Percentiles rank a stretch among this genome's conserved stretches.
phyloP scores from a whole-genome alignment of 2,329 filamentous ascomycete species.

The Pyrenophora seminiperda region DNA sequence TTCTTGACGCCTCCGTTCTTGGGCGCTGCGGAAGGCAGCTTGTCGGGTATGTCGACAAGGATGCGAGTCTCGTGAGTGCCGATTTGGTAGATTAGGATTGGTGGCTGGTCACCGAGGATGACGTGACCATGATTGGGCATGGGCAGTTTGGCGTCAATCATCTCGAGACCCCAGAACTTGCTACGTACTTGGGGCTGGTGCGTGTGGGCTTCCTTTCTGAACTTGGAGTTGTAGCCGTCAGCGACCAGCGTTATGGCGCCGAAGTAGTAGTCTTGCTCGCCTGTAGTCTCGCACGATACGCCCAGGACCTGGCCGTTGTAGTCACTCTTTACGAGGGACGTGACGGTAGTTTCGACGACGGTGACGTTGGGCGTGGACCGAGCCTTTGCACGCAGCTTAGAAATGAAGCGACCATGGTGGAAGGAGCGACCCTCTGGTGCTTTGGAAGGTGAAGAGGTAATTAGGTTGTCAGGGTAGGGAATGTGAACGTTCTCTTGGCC shows the following conservation, averaged over 20 bases:
- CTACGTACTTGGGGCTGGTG: slow-evolving; percentile 73
- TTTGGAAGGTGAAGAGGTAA: slow-evolving; percentile 38
- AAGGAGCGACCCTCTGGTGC: slow-evolving; percentile 77
- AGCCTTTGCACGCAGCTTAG: slow-evolving; percentile 77
- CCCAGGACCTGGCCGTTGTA: slow-evolving; percentile 76
- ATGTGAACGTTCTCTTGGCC: slow-evolving; percentile 74
- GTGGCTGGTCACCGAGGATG: slow-evolving; percentile 75
- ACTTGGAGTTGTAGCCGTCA: slow-evolving; percentile 91
- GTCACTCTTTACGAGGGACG: slow-evolving; percentile 72
- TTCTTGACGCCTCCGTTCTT: slow-evolving; percentile 81
- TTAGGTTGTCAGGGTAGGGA: slow-evolving; percentile 72
- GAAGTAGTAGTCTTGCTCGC: slow-evolving; percentile 75
- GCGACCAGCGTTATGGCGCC: slow-evolving; percentile 85
- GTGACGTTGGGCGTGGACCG: slow-evolving; percentile 79
- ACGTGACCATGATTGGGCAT: slow-evolving; percentile 81
- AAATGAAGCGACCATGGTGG: slow-evolving; percentile 94
- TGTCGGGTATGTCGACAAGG: slow-evolving; percentile 83
- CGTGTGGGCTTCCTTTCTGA: slow-evolving; percentile 78
- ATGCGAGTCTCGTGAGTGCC: slow-evolving; percentile 91
- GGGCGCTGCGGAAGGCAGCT: slow-evolving; percentile 72
- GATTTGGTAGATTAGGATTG: slow-evolving; percentile 94
- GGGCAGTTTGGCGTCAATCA: slow-evolving; percentile 84
- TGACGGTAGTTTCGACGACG: slow-evolving; percentile 87
- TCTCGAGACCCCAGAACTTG: slow-evolving; percentile 92
- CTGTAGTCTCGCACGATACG: slow-evolving; percentile 74